Conservation (phyloP, 1,139 yeast genomes). For the Yamadazyma aaseri region DNA sequence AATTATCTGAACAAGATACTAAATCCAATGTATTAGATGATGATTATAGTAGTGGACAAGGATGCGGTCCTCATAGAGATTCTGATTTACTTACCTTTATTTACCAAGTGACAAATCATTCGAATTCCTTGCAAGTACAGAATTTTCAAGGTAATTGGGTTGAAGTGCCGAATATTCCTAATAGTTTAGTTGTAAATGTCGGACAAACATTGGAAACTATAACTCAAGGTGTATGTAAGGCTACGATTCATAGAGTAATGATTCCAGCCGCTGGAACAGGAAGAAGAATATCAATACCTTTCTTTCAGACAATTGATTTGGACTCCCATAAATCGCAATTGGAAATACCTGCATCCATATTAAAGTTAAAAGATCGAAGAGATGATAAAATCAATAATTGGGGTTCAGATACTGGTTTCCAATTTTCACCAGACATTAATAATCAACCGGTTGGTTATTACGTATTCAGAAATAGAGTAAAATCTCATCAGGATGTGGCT, state of each 20-base stretch:
- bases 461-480: slow-evolving; percentile 61
- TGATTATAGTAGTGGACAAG: slow-evolving; percentile 50
- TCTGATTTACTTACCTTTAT: slow-evolving; percentile 64
- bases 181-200: slow-evolving; percentile 50
- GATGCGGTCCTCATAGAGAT: slow-evolving; percentile 73
- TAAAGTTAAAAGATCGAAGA: slow-evolving; percentile 32
- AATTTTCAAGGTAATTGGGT: slow-evolving; percentile 66
- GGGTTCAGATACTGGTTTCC: slow-evolving; percentile 51
- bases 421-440: slow-evolving; percentile 42
- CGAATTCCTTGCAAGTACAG: slow-evolving; percentile 57
- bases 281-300: slow-evolving; percentile 53
- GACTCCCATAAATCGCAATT: slow-evolving; percentile 40
- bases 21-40: slow-evolving; percentile 36
- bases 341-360: slow-evolving; percentile 31
- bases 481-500: slow-evolving; percentile 69
- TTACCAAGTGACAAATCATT: slow-evolving; percentile 53
- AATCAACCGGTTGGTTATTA: slow-evolving; percentile 56
- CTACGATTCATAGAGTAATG: slow-evolving; percentile 67
- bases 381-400: slow-evolving; percentile 37
- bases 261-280: slow-evolving; percentile 55
- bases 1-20: slow-evolving; percentile 19
- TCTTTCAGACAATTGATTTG: slow-evolving; percentile 53
- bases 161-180: slow-evolving; percentile 43
- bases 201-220: slow-evolving; percentile 58
- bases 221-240: slow-evolving; percentile 54